These are phyloP conservation scores for Penicillium steckii DNA, from an alignment of 495 filamentous ascomycete genomes.

Conservation along the genomic window DNA sequence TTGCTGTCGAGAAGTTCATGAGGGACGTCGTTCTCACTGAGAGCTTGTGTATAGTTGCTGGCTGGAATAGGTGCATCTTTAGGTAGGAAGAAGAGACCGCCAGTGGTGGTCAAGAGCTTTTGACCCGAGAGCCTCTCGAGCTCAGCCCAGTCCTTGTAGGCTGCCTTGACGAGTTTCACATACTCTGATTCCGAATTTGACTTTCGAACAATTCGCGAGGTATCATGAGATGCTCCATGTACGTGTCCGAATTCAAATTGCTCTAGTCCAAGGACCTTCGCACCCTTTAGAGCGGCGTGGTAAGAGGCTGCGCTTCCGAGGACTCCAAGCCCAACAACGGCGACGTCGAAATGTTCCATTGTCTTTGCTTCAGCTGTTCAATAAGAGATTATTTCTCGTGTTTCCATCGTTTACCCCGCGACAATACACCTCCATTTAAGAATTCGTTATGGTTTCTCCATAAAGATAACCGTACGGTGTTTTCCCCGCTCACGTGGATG, in stretches of 20 bases:
- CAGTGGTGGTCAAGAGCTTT: slow-evolving; percentile 14
- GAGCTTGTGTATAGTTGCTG: slow-evolving; percentile 13
- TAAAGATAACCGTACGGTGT: not conserved
- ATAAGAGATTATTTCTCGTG: not conserved
- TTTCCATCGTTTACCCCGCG: not conserved
- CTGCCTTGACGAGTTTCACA: slow-evolving; percentile 15
- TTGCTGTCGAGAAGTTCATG: slow-evolving; percentile 23
- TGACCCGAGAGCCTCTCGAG: slow-evolving; percentile 13
- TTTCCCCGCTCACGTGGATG: not conserved
- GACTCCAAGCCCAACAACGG: slow-evolving; percentile 15
- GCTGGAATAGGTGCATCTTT: slow-evolving; percentile 12
- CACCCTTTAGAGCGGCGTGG: slow-evolving; percentile 10
- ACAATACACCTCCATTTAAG: not conserved
- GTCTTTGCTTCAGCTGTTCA: not conserved
- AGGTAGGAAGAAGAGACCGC: slow-evolving; percentile 24
- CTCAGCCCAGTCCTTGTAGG: slow-evolving; percentile 17
- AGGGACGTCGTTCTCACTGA: slow-evolving; percentile 17
- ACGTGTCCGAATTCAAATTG: slow-evolving; percentile 19
- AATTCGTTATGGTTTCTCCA: not conserved
- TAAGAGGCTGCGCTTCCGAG: slow-evolving; percentile 18
- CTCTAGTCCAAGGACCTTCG: slow-evolving; percentile 15
- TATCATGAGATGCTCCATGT: slow-evolving; percentile 20
- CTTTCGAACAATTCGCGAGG: slow-evolving; percentile 16
- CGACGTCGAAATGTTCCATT: slow-evolving; percentile 19
- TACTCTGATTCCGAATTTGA: slow-evolving; percentile 11